Evolutionary conservation across 805 yeast genomes (phyloP).

Genomic region (Wickerhamomyces bisporus): DNA sequence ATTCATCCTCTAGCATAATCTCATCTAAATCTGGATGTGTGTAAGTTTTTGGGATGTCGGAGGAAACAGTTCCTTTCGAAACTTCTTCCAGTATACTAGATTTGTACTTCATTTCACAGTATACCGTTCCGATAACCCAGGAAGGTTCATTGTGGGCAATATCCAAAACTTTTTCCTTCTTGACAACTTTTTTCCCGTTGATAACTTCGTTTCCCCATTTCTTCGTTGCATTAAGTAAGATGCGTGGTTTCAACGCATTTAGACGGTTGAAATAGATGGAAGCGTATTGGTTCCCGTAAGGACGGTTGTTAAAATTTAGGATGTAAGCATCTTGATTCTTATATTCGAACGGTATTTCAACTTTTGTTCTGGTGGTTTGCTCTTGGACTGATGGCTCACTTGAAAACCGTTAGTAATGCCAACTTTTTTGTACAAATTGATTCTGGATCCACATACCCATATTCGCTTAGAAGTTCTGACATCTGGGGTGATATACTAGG

Average conservation of each 20-base stretch:
- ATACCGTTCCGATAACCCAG: slow-evolving; percentile 86
- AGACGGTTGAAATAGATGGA: slow-evolving; percentile 51
- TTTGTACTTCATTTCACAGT: slow-evolving; percentile 77
- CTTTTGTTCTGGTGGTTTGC: background rate
- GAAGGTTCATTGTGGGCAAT: slow-evolving; percentile 55
- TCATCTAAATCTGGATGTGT: slow-evolving; percentile 52
- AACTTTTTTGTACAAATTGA: too few relatives aligned
- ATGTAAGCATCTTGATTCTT: slow-evolving; percentile 9
- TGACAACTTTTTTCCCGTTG: slow-evolving; percentile 30
- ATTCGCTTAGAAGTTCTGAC: background rate
- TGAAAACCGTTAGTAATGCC: background rate
- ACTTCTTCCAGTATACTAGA: slow-evolving; percentile 84
- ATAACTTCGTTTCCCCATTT: slow-evolving; percentile 54
- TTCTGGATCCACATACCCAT: background rate
- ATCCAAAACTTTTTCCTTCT: slow-evolving; percentile 53
- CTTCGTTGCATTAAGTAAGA: slow-evolving; percentile 38
- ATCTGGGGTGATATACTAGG: slow-evolving; percentile 1
- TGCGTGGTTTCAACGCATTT: slow-evolving; percentile 40
- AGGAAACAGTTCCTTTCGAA: slow-evolving; percentile 43
- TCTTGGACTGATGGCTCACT: background rate
- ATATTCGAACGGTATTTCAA: slow-evolving; percentile 8
- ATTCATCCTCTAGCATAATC: slow-evolving; percentile 83
- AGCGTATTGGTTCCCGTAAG: slow-evolving; percentile 54
- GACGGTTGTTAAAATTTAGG: slow-evolving; percentile 29
- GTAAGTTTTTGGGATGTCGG: slow-evolving; percentile 39